Evolutionary conservation across 1,139 yeast species (phyloP).

Genomic region (Wickerhamomyces sp.): DNA sequence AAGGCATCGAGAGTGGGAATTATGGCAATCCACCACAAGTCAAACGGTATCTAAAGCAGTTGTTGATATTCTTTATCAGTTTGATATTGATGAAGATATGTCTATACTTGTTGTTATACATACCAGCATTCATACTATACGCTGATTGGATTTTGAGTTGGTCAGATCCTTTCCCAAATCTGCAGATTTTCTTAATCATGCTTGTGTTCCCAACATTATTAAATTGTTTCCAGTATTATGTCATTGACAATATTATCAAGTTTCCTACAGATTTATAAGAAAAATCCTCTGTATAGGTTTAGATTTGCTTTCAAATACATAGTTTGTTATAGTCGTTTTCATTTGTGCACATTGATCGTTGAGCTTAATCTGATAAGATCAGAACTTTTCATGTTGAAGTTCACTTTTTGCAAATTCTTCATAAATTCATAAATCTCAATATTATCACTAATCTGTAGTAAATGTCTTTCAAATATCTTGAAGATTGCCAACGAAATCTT

Average conservation of each 20-base stretch:
- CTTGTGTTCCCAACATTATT: constrained; percentile 71
- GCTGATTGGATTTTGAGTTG: constrained; percentile 67
- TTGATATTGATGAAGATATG: constrained; percentile 50
- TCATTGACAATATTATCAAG: constrained; percentile 85
- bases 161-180: constrained; percentile 73
- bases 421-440: constrained; percentile 40
- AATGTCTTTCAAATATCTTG: constrained; percentile 34
- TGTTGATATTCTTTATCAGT: constrained; percentile 59
- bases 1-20: constrained; percentile 74
- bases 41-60: constrained; percentile 67
- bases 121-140: constrained; percentile 47
- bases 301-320: too few relatives aligned
- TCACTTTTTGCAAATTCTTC: constrained; percentile 33
- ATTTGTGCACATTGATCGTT: neutral
- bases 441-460: constrained; percentile 29
- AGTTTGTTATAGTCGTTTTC: neutral
- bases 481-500: constrained; percentile 39
- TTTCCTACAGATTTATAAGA: constrained; percentile 33
- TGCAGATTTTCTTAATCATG: constrained; percentile 84
- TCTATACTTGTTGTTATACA: constrained; percentile 53
- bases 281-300: neutral
- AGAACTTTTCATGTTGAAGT: constrained; percentile 21
- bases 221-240: constrained; percentile 82
- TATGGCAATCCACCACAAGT: constrained; percentile 73
- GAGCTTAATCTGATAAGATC: constrained; percentile 16